A percentile compares a stretch with the other conserved stretches of the same genome.
Conservation (phyloP, 345 rosid genomes). For the Moringa oleifera region DNA sequence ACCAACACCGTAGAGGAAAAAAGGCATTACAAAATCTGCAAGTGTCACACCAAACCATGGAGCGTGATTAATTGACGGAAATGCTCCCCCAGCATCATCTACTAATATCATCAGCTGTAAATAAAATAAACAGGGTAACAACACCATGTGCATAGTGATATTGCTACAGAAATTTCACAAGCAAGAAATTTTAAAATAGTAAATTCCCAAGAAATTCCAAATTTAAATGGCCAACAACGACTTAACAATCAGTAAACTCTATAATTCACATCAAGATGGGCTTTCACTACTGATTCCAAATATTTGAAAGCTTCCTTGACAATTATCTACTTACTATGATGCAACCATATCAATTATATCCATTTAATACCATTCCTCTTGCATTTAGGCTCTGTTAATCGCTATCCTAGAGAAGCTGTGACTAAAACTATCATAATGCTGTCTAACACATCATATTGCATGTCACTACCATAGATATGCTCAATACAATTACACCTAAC, state of each 20-base stretch:
- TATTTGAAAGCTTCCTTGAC: neutral
- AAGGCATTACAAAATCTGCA: slow-evolving; percentile 62
- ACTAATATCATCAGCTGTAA: slow-evolving; percentile 55
- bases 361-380: no score
- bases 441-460: no score
- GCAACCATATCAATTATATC: no score
- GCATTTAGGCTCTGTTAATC: no score
- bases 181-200: neutral
- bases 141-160: neutral
- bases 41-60: slow-evolving; percentile 59
- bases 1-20: slow-evolving; percentile 53
- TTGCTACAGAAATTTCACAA: neutral
- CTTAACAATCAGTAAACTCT: neutral
- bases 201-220: neutral
- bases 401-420: no score
- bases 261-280: neutral
- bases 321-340: neutral
- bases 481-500: no score
- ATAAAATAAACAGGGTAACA: neutral
- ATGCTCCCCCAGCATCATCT: slow-evolving; percentile 61
- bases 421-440: no score
- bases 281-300: neutral
- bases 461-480: no score
- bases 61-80: slow-evolving; percentile 56
- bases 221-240: neutral